phyloP scores from a whole-genome alignment of 2,329 filamentous ascomycete genomes.

The Cladosporium halotolerans region DNA sequence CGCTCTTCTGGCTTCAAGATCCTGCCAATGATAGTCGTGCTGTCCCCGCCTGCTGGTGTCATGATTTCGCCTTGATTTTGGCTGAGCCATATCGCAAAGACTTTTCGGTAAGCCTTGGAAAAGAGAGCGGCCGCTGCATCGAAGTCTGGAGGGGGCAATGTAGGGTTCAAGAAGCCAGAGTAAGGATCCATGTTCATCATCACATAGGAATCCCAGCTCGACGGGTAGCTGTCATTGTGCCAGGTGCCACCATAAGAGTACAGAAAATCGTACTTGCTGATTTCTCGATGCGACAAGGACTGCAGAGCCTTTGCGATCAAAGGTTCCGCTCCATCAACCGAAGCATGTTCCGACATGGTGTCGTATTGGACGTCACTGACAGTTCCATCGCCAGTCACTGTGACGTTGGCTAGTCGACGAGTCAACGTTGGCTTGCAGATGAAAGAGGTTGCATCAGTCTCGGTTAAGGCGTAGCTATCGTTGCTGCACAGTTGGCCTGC shows the following conservation, averaged over 20 bases:
- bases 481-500: not conserved
- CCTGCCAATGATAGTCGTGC: constrained; percentile 12
- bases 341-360: no score
- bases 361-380: not conserved
- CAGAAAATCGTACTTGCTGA: no score
- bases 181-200: constrained; percentile 28
- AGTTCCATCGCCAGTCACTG: not conserved
- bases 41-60: constrained; percentile 1
- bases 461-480: not conserved
- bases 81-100: constrained; percentile 42
- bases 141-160: constrained; percentile 28
- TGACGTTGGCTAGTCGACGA: not conserved
- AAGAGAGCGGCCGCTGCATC: constrained; percentile 22
- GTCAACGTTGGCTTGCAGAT: not conserved
- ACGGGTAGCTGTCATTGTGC: constrained; percentile 44
- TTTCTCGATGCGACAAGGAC: no score
- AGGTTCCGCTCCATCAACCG: no score
- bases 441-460: not conserved
- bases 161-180: constrained; percentile 33
- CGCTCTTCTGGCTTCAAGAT: constrained; percentile 30
- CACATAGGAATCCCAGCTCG: constrained; percentile 47
- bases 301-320: no score
- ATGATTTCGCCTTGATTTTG: constrained; percentile 39
- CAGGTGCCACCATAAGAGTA: constrained; percentile 26
- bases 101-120: constrained; percentile 27